Evolutionary conservation across 371 early-diverging fungal genomes (phyloP).

Genomic region (Nematocida sp.): DNA sequence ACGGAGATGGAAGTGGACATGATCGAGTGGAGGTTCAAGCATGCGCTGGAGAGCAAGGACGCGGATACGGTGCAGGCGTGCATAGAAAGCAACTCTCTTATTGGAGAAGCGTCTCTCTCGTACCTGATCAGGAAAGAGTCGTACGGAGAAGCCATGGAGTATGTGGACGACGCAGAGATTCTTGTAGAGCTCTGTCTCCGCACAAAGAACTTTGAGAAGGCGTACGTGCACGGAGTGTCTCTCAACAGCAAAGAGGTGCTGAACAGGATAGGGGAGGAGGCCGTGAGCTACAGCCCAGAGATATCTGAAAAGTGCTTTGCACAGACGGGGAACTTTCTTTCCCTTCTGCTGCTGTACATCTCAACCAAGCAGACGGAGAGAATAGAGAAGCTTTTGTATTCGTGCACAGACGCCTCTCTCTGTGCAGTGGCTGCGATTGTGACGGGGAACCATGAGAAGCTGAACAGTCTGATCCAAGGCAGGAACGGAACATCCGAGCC

Average conservation of each 20-base stretch:
- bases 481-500: background rate
- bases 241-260: conserved; percentile 18
- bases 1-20: conserved; percentile 71
- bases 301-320: conserved; percentile 59
- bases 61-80: conserved; percentile 81
- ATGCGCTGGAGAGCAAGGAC: conserved; percentile 76
- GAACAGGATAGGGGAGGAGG: conserved; percentile 33
- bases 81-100: conserved; percentile 82
- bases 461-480: conserved; percentile 4
- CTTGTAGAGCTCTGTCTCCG: conserved; percentile 75
- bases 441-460: conserved; percentile 35
- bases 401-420: conserved; percentile 22
- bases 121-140: conserved; percentile 93
- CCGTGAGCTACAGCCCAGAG: conserved; percentile 46
- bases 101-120: conserved; percentile 91
- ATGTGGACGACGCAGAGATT: conserved; percentile 83
- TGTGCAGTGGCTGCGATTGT: conserved; percentile 27
- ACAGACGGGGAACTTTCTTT: conserved; percentile 36
- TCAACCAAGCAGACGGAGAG: conserved; percentile 53
- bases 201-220: conserved; percentile 47
- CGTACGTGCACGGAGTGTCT: conserved; percentile 43
- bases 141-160: conserved; percentile 88
- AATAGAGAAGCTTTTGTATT: conserved; percentile 35
- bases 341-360: conserved; percentile 59
- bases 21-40: conserved; percentile 90